Percentiles rank a stretch among this genome's conserved stretches.
phyloP scores from a whole-genome alignment of 2,329 filamentous ascomycete genomes.

The Stylonectria norvegica region DNA sequence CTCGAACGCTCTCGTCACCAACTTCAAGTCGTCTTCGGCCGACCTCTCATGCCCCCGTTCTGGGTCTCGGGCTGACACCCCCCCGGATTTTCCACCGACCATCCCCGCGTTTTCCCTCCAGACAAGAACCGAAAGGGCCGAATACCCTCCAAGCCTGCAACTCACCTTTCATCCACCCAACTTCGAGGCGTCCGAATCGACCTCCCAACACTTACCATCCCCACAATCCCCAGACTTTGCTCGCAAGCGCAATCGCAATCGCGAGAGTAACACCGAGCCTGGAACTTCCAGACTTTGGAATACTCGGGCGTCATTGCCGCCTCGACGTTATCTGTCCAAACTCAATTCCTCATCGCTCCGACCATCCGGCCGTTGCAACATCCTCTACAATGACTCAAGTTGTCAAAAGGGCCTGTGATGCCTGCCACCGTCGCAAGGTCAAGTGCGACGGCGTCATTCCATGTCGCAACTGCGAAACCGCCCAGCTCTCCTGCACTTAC shows the following conservation, averaged over 20 bases:
- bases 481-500: constrained; percentile 68
- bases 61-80: constrained; percentile 7
- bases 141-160: constrained; percentile 30
- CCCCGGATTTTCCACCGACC: constrained; percentile 12
- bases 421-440: constrained; percentile 71
- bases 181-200: constrained; percentile 18
- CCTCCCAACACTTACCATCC: constrained; percentile 21
- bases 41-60: background rate
- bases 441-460: constrained; percentile 70
- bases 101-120: constrained; percentile 32
- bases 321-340: background rate
- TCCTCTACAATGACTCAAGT: constrained; percentile 39
- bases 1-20: no score
- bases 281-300: background rate
- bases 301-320: background rate
- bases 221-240: constrained; percentile 32
- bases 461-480: constrained; percentile 67
- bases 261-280: background rate
- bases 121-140: constrained; percentile 36
- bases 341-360: constrained; percentile 4
- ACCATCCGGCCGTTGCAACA: constrained; percentile 10
- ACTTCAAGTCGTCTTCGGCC: background rate
- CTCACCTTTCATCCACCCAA: constrained; percentile 19
- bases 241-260: background rate
- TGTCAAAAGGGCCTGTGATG: constrained; percentile 65